phyloP scores from a whole-genome alignment of 2,329 filamentous ascomycete genomes.

The Scopulariopsis brevicaulis region DNA sequence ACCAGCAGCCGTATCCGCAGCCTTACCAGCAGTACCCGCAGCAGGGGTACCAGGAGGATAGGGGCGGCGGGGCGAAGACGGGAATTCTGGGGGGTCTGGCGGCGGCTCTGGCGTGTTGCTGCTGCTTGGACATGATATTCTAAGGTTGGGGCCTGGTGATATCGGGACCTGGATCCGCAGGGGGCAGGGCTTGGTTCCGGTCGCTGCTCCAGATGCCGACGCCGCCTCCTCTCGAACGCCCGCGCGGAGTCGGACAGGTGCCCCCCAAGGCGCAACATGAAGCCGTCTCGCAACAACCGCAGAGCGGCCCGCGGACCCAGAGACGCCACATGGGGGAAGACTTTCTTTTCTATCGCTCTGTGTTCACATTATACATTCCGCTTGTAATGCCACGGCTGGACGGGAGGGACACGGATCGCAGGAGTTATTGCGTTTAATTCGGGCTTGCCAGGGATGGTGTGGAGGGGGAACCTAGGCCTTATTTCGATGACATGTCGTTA shows the following conservation, averaged over 20 bases:
- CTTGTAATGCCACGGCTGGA: background rate
- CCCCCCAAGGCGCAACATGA: too few relatives aligned
- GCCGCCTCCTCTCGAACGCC: too few relatives aligned
- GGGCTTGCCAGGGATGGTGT: background rate
- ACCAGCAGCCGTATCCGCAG: conserved; percentile 19
- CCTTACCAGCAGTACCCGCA: conserved; percentile 17
- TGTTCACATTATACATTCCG: background rate
- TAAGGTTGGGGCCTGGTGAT: conserved; percentile 16
- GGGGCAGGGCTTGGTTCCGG: too few relatives aligned
- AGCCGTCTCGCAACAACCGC: background rate
- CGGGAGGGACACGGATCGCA: background rate
- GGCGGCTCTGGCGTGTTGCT: conserved; percentile 43
- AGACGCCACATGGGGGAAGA: background rate
- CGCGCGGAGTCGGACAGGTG: too few relatives aligned
- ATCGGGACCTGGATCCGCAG: too few relatives aligned
- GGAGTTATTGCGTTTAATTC: background rate
- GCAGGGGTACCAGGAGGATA: conserved; percentile 15
- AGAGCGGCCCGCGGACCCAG: background rate
- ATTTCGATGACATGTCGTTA: background rate
- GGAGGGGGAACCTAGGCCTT: background rate
- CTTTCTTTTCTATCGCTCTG: background rate
- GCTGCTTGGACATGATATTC: conserved; percentile 46
- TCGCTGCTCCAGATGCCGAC: too few relatives aligned
- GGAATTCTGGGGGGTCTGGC: conserved; percentile 33
- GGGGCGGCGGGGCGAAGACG: conserved; percentile 18